A percentile compares a stretch with the other conserved stretches of the same genome.
These are phyloP conservation scores for Phoenix roebelenii DNA, from an alignment of 176 grass and related monocot species.

Conservation along the genomic window DNA sequence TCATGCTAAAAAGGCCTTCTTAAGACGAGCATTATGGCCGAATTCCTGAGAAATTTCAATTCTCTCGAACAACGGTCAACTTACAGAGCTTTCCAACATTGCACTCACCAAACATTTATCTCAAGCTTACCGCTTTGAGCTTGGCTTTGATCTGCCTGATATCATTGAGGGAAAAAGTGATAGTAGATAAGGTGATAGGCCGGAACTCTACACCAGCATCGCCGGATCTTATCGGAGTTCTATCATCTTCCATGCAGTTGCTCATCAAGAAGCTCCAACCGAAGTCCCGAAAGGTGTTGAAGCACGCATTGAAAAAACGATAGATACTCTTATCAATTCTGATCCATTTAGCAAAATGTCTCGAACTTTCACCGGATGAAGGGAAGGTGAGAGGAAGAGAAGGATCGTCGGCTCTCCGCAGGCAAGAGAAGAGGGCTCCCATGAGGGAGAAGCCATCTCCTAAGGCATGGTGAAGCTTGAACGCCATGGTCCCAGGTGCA, in stretches of 20 bases:
- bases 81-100: too few species aligned
- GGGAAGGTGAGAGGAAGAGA: constrained; percentile 30
- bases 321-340: too few species aligned
- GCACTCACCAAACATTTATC: too few species aligned
- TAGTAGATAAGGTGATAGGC: constrained; percentile 15
- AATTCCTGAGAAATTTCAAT: too few species aligned
- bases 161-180: constrained; percentile 23
- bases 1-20: too few species aligned
- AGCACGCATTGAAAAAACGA: background rate
- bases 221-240: constrained; percentile 18
- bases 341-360: background rate
- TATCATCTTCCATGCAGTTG: constrained; percentile 13
- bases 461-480: constrained; percentile 31
- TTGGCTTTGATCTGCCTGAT: constrained; percentile 24
- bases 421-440: constrained; percentile 28
- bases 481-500: constrained; percentile 20
- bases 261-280: constrained; percentile 31
- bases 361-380: background rate
- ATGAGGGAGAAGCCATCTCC: constrained; percentile 42
- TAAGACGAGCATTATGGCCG: too few species aligned
- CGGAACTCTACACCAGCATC: constrained; percentile 21
- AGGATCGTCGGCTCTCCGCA: constrained; percentile 26
- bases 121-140: constrained; percentile 20
- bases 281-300: constrained; percentile 29
- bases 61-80: too few species aligned